These are phyloP conservation scores for Filobasidium uniguttulatum DNA, from an alignment of 1,284 basidiomycete genomes.

Conservation along the genomic window DNA sequence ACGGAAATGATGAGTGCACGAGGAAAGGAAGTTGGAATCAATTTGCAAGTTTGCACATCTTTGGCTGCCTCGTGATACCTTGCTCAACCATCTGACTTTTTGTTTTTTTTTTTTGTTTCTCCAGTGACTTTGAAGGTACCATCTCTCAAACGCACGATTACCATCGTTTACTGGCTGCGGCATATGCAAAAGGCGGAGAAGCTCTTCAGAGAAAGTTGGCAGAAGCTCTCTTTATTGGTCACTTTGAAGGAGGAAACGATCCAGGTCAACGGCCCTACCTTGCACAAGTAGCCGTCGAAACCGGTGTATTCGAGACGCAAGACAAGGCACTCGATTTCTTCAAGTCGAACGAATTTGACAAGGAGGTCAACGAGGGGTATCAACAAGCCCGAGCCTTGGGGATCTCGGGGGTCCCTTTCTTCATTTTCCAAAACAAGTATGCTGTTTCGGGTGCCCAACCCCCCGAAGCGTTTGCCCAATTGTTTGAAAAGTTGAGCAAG, in stretches of 20 bases:
- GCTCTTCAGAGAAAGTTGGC: conserved; percentile 26
- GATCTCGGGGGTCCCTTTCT: conserved; percentile 41
- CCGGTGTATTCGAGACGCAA: conserved; percentile 28
- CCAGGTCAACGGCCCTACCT: conserved; percentile 28
- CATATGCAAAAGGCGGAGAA: conserved; percentile 24
- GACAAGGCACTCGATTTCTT: conserved; percentile 26
- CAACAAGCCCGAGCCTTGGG: conserved; percentile 24
- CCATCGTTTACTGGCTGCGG: conserved; percentile 34
- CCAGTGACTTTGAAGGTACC: conserved; percentile 27
- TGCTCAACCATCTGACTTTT: not conserved
- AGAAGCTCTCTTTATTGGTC: conserved; percentile 29
- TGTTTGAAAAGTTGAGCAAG: conserved; percentile 18
- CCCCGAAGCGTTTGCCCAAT: conserved; percentile 39
- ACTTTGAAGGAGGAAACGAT: conserved; percentile 35
- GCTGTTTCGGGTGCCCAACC: conserved; percentile 38
- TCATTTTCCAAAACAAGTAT: conserved; percentile 34
- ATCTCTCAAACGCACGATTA: conserved; percentile 32
- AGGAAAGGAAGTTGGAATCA: conserved; percentile 31
- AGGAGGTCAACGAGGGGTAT: conserved; percentile 29
- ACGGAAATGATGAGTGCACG: conserved; percentile 22
- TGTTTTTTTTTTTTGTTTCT: conserved; percentile 13
- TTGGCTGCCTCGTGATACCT: not conserved
- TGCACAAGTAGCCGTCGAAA: conserved; percentile 27
- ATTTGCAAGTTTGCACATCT: conserved; percentile 28
- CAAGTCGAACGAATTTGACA: conserved; percentile 23